Evolutionary conservation across 2,329 filamentous ascomycete genomes (phyloP).

Genomic region (Domatiomyces globalis): DNA sequence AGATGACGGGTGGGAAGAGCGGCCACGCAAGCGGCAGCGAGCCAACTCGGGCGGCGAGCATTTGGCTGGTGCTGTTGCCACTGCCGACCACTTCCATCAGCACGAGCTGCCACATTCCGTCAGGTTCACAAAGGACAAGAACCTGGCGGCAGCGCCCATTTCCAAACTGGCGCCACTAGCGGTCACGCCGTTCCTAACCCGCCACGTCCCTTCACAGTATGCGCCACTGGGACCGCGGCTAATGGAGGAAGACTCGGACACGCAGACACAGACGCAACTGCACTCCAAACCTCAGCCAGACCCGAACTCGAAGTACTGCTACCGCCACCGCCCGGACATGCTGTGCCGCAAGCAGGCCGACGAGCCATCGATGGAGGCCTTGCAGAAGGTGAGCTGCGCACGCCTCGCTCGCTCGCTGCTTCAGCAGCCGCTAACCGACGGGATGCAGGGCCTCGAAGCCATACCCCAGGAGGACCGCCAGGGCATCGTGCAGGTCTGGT

Average conservation of each 20-base stretch:
- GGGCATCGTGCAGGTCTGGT: conserved; percentile 95
- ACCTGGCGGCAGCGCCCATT: conserved; percentile 29
- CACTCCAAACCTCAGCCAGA: conserved; percentile 22
- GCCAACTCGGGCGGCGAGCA: conserved; percentile 4
- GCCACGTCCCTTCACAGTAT: conserved; percentile 82
- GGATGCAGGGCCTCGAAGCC: conserved; percentile 51
- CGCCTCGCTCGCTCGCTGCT: background rate
- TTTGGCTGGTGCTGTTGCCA: conserved; percentile 15
- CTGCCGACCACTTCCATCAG: conserved; percentile 6
- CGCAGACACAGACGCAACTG: conserved; percentile 4
- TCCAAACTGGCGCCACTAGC: conserved; percentile 59
- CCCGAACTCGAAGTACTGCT: conserved; percentile 83
- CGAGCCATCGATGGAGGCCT: conserved; percentile 87
- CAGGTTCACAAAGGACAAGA: conserved; percentile 18
- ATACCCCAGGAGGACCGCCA: conserved; percentile 78
- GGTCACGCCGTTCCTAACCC: conserved; percentile 74
- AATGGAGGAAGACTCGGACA: conserved; percentile 20
- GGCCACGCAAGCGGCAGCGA: conserved; percentile 12
- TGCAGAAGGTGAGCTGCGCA: conserved; percentile 46
- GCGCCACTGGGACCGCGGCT: conserved; percentile 49
- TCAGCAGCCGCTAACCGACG: background rate
- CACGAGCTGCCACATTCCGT: conserved; percentile 9
- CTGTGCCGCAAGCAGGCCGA: conserved; percentile 88
- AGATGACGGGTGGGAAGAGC: conserved; percentile 10
- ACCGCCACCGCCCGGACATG: conserved; percentile 82